These are phyloP conservation scores for Ascomycota sp. DNA, from an alignment of 2,329 filamentous ascomycete genomes.

Conservation along the genomic window DNA sequence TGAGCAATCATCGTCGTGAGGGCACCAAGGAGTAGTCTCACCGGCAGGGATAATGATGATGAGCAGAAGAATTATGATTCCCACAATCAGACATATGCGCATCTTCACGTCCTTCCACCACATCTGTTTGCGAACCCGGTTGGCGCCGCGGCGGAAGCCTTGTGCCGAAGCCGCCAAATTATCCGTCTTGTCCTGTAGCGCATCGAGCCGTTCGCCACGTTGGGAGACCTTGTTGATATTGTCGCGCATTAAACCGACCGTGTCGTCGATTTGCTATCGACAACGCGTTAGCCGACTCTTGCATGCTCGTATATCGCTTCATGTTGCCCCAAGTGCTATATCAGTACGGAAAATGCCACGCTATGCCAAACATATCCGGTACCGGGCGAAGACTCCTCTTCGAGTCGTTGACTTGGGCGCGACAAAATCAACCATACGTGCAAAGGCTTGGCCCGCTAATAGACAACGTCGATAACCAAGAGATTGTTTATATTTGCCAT, in stretches of 20 bases:
- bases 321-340: too few relatives aligned
- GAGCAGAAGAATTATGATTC: constrained; percentile 76
- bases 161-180: constrained; percentile 84
- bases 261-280: constrained; percentile 84
- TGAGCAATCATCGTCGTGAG: background rate
- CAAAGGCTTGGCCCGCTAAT: too few relatives aligned
- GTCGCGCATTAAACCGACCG: constrained; percentile 83
- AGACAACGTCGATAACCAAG: too few relatives aligned
- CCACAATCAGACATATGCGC: constrained; percentile 86
- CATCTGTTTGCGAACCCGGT: constrained; percentile 92
- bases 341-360: too few relatives aligned
- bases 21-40: constrained; percentile 19
- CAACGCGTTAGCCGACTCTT: constrained; percentile 3
- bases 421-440: too few relatives aligned
- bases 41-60: constrained; percentile 88
- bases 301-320: background rate
- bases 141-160: constrained; percentile 89
- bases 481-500: too few relatives aligned
- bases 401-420: too few relatives aligned
- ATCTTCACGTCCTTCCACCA: constrained; percentile 99
- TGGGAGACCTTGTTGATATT: constrained; percentile 96
- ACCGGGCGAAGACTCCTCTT: too few relatives aligned
- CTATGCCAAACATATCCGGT: too few relatives aligned
- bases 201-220: constrained; percentile 75
- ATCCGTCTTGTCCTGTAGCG: constrained; percentile 83